phyloP scores from a whole-genome alignment of 108 stramenopile species.

The Cyclostephanos tholiformis region DNA sequence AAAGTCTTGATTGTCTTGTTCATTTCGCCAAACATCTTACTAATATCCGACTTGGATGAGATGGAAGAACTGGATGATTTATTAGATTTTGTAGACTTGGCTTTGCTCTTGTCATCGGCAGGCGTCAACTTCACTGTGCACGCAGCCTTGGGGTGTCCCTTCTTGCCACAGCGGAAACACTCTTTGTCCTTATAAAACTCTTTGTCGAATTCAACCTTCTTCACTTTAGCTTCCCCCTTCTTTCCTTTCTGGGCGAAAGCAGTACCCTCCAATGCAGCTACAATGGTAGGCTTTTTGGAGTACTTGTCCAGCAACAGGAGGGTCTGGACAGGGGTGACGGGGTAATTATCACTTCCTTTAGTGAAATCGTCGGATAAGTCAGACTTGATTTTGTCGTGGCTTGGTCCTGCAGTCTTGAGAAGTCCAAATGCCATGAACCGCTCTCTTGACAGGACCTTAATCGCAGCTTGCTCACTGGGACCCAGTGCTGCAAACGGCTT shows the following conservation, averaged over 20 bases:
- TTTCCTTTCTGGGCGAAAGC: slow-evolving; percentile 27
- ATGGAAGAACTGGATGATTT: background rate
- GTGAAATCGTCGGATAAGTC: too few relatives aligned
- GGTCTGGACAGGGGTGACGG: background rate
- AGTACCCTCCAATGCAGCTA: slow-evolving; percentile 6
- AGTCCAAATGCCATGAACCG: too few relatives aligned
- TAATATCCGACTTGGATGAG: background rate
- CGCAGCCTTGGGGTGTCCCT: slow-evolving; percentile 2
- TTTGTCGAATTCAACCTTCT: background rate
- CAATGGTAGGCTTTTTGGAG: background rate
- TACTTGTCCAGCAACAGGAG: slow-evolving; percentile 5
- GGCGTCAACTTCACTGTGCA: slow-evolving; percentile 1
- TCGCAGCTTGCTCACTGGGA: too few relatives aligned
- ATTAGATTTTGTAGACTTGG: background rate
- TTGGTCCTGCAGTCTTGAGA: too few relatives aligned
- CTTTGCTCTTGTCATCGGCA: background rate
- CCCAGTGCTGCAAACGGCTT: too few relatives aligned
- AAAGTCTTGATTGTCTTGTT: slow-evolving; percentile 17
- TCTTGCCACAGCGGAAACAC: slow-evolving; percentile 19
- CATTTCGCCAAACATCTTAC: background rate
- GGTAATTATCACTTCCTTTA: slow-evolving; percentile 1
- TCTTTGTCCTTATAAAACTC: background rate
- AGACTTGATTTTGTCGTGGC: too few relatives aligned
- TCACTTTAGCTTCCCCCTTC: background rate
- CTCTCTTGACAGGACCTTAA: too few relatives aligned